Conservation (phyloP, 2,329 filamentous ascomycete species). For the Penicillium janthinellum region DNA sequence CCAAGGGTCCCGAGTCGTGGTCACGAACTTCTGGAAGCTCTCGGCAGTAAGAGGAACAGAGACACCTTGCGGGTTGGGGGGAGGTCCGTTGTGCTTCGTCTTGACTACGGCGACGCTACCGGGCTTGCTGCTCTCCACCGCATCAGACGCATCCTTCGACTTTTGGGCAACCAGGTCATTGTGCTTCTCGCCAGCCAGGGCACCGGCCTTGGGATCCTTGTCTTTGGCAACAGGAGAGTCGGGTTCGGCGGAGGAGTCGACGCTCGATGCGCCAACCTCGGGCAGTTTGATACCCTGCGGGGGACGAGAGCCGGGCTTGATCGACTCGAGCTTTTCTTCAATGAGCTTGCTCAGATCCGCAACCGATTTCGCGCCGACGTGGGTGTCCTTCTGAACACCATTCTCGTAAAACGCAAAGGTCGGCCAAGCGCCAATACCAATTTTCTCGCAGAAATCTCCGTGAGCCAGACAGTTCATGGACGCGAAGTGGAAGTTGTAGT, state of each 20-base stretch:
- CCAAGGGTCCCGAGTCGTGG: constrained; percentile 87
- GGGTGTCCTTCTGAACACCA: constrained; percentile 65
- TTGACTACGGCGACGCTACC: constrained; percentile 37
- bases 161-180: constrained; percentile 42
- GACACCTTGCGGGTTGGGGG: constrained; percentile 73
- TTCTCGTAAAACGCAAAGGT: constrained; percentile 79
- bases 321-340: constrained; percentile 74
- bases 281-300: constrained; percentile 68
- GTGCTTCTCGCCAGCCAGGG: constrained; percentile 44
- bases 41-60: constrained; percentile 79
- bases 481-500: constrained; percentile 88
- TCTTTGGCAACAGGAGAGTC: constrained; percentile 46
- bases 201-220: constrained; percentile 43
- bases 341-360: constrained; percentile 67
- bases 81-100: constrained; percentile 55
- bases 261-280: constrained; percentile 63
- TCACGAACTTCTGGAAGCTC: constrained; percentile 82
- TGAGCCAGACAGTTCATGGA: constrained; percentile 83
- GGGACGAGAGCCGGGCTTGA: constrained; percentile 78
- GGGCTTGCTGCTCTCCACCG: constrained; percentile 50
- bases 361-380: constrained; percentile 70
- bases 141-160: constrained; percentile 33
- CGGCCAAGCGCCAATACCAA: constrained; percentile 71
- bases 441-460: constrained; percentile 72
- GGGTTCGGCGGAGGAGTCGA: constrained; percentile 46